Conservation (phyloP, 768 basidiomycete species). For the Rhodotorula babjevae region DNA sequence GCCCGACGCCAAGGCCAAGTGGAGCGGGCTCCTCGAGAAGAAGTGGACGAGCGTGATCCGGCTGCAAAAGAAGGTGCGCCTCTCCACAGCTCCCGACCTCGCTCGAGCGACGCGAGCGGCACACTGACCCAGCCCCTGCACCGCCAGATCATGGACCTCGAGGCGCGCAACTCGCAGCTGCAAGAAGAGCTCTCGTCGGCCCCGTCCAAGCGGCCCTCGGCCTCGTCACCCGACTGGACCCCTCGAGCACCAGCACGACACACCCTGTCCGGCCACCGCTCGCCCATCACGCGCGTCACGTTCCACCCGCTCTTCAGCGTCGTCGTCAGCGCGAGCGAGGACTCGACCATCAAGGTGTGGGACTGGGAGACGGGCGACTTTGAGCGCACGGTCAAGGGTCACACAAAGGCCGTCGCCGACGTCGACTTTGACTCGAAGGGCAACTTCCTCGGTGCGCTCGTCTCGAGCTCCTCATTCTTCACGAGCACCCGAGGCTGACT, state of each 20-base stretch:
- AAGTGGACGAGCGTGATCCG: slow-evolving; percentile 97
- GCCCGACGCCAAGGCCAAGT: slow-evolving; percentile 80
- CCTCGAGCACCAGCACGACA: slow-evolving; percentile 77
- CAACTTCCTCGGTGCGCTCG: slow-evolving; percentile 62
- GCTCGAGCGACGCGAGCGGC: background rate
- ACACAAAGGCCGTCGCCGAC: slow-evolving; percentile 82
- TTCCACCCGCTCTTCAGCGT: slow-evolving; percentile 83
- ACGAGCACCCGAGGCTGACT: slow-evolving; percentile 15
- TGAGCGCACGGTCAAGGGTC: slow-evolving; percentile 83
- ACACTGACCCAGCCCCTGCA: background rate
- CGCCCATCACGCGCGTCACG: slow-evolving; percentile 68
- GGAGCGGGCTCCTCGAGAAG: slow-evolving; percentile 84
- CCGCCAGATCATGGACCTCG: slow-evolving; percentile 85
- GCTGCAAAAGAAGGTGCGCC: slow-evolving; percentile 80
- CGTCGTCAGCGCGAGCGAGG: slow-evolving; percentile 79
- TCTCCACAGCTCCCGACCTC: background rate
- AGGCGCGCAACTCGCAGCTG: slow-evolving; percentile 70
- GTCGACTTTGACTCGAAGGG: slow-evolving; percentile 85
- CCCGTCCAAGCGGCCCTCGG: slow-evolving; percentile 51
- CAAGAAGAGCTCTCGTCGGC: slow-evolving; percentile 66
- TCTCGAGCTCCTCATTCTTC: slow-evolving; percentile 24
- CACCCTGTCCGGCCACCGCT: slow-evolving; percentile 69
- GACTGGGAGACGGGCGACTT: slow-evolving; percentile 95
- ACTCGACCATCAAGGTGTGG: slow-evolving; percentile 87
- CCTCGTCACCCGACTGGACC: slow-evolving; percentile 66